These are phyloP conservation scores for Gloeophyllum trabeum DNA, from an alignment of 768 basidiomycete species.

Conservation along the genomic window DNA sequence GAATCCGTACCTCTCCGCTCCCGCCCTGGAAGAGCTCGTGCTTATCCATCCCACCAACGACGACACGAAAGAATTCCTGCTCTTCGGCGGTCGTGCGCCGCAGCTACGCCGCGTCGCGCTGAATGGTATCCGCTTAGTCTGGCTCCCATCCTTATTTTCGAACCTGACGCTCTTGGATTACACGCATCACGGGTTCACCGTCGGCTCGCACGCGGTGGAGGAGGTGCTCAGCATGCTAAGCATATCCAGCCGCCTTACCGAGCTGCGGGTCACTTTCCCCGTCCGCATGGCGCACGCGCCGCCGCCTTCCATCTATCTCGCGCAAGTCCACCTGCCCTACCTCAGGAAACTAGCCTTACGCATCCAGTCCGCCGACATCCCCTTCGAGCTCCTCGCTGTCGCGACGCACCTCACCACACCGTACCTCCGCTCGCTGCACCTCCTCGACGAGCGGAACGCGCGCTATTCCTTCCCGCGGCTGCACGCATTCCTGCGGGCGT, in stretches of 20 bases:
- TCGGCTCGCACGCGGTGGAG: conserved; percentile 39
- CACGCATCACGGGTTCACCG: conserved; percentile 60
- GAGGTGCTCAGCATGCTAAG: conserved; percentile 50
- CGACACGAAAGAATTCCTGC: conserved; percentile 52
- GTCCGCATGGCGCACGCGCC: conserved; percentile 17
- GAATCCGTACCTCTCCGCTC: conserved; percentile 22
- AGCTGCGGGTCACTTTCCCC: conserved; percentile 47
- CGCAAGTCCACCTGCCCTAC: conserved; percentile 26
- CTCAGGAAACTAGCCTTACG: conserved; percentile 37
- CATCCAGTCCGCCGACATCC: conserved; percentile 45
- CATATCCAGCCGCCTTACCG: conserved; percentile 38
- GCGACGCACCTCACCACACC: conserved; percentile 39
- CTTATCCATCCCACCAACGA: conserved; percentile 56
- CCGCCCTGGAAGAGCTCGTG: conserved; percentile 38
- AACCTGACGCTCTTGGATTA: conserved; percentile 59
- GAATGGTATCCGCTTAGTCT: conserved; percentile 53
- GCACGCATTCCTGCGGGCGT: background rate
- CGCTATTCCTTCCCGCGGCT: background rate
- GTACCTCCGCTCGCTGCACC: conserved; percentile 31
- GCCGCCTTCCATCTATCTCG: background rate
- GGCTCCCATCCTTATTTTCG: conserved; percentile 50
- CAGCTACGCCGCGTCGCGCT: conserved; percentile 40
- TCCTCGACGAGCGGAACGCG: conserved; percentile 15
- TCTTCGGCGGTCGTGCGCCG: conserved; percentile 55
- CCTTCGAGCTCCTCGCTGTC: conserved; percentile 44